Base-by-base conservation (phyloP, 2,329 filamentous ascomycete species). In the Fusarium nematophilum region DNA sequence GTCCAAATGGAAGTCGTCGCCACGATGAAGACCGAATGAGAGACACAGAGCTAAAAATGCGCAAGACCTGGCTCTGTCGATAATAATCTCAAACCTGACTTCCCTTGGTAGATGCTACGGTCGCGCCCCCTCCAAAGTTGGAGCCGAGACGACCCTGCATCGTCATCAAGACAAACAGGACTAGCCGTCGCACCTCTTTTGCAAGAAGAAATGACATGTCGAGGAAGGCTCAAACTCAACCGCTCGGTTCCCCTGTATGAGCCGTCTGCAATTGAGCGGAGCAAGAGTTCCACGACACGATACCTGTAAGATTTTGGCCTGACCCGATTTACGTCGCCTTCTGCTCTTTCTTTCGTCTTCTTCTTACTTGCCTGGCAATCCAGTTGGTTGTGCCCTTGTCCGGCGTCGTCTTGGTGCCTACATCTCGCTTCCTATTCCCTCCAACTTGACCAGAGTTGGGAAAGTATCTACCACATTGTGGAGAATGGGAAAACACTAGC, bases 261-360 rank as follows among this genome's bases (percentile, higher is more conserved):
- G 57, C 51, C 51, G 49, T 52, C 62, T 65, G 62, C 55, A 47
- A 29, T 38, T 14, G 21, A 54, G 65, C 56, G 64, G 65, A 66
- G 66, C 50, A 58, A 53, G 42, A 55, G 39, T 43, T 57, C 58
- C 39, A 61, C 37, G 31, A 25, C 34, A 57, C 30, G 37, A 42
- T 65, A 65, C 65, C 46, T 62, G 54, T 69, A 56, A 64, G 55
- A 62, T 65, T 61, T 31, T 57, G 49, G 50, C 39, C 29, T 11
- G 23, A 31, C 31, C 37, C 46, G 15, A 33, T 52, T 33, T 21
- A 21, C 34, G 13, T 36, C 26, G 14, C 47, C 23, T 29, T 48
- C 14, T 42, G 21, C 26, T 49, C 23, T 10, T 36, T 31, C 36
- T 33, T 43, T 58, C 40, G 9, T 44, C 44, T 55, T 31, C 38